Conservation (phyloP, 2,329 filamentous ascomycete genomes). For the Fusarium tanahbumbuense region DNA sequence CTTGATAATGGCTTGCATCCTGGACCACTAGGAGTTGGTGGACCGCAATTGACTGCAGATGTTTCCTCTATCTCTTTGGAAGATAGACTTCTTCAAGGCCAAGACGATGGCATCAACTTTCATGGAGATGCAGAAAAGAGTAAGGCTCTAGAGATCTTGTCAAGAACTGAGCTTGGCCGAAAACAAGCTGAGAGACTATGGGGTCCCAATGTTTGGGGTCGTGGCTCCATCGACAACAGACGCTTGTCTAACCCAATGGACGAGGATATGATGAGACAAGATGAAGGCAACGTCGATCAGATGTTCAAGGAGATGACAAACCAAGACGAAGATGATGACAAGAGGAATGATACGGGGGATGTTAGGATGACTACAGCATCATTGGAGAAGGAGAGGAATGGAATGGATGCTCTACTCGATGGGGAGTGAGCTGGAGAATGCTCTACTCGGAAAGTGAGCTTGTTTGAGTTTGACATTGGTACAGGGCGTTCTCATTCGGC, state of each 20-base stretch:
- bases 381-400: conserved; percentile 59
- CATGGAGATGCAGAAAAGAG: conserved; percentile 60
- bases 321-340: conserved; percentile 60
- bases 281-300: conserved; percentile 63
- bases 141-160: conserved; percentile 65
- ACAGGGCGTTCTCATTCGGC: conserved; percentile 40
- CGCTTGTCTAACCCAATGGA: conserved; percentile 46
- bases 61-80: conserved; percentile 59
- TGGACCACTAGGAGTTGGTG: conserved; percentile 56
- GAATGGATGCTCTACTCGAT: conserved; percentile 59
- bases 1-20: conserved; percentile 57
- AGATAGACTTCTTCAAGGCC: conserved; percentile 62
- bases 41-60: conserved; percentile 57
- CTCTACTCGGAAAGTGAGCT: conserved; percentile 54
- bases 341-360: conserved; percentile 51
- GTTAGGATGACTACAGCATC: conserved; percentile 56
- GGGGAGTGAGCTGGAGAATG: conserved; percentile 57
- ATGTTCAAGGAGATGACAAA: conserved; percentile 69
- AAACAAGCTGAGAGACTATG: conserved; percentile 63
- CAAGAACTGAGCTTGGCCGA: conserved; percentile 62
- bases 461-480: conserved; percentile 9
- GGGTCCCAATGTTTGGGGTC: conserved; percentile 61
- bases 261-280: conserved; percentile 51
- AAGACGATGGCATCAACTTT: conserved; percentile 59
- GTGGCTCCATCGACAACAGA: conserved; percentile 45